phyloP scores from a whole-genome alignment of 2,329 filamentous ascomycete species.

The Scedosporium dehoogii region DNA sequence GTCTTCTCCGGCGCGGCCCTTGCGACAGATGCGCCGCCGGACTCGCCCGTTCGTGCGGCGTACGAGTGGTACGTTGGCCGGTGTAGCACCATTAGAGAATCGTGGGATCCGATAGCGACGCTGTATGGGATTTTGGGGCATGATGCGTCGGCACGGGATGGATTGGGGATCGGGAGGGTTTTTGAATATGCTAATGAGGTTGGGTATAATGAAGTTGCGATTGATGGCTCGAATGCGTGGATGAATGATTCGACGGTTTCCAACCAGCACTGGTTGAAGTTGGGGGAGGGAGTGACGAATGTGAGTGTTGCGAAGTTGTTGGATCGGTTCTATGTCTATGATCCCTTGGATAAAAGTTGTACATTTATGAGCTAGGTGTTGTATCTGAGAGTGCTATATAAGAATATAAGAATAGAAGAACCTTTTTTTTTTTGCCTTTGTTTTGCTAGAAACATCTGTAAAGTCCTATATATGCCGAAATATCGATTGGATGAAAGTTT shows the following conservation, averaged over 20 bases:
- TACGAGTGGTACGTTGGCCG: constrained; percentile 27
- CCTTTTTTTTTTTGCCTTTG: no score
- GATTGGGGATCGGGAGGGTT: not conserved
- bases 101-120: constrained; percentile 32
- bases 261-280: not conserved
- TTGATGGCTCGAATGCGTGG: not conserved
- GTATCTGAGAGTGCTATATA: no score
- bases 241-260: not conserved
- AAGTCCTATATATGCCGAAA: no score
- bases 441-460: no score
- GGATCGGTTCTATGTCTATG: not conserved
- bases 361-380: not conserved
- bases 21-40: constrained; percentile 18
- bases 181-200: not conserved
- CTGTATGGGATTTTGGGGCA: constrained; percentile 28
- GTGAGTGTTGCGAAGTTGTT: not conserved
- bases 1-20: constrained; percentile 29
- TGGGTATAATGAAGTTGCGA: not conserved
- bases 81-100: constrained; percentile 21
- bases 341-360: not conserved
- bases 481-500: no score
- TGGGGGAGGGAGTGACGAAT: not conserved
- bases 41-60: constrained; percentile 25
- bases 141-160: constrained; percentile 12
- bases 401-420: no score